Evolutionary conservation across 768 basidiomycete genomes (phyloP), one percentile per base, ranked within the genome.

Genomic region (Leucosporidium creatinivorum): DNA sequence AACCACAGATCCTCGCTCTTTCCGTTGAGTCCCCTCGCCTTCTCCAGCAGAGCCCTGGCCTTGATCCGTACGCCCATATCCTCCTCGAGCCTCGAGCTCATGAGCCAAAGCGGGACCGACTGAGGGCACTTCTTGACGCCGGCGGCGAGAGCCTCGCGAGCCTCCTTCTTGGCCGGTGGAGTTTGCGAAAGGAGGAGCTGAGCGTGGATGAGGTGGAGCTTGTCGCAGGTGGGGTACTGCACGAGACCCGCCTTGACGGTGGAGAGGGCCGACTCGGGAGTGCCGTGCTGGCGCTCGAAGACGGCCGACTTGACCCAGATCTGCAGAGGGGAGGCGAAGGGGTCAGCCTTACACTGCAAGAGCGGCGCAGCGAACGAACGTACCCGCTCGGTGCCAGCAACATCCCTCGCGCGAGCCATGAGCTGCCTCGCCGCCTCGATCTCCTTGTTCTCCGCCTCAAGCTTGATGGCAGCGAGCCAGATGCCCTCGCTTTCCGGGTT

Each of bases 261-360:
- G 68, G 85, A 81, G 25, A 97, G 83, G 0, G 94, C 92, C 1
- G 82, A 83, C 21, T 84, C 82, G 8, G 85, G 81, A 69, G 87
- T 84, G 2, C 87, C 87, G 77, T 93, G 90, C 76, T 94, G 89
- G 15, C 93, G 84, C 75, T 97, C 93, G 73, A 99, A 93, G 1
- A 91, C 90, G 3, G 90, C 93, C 1, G 90, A 92, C 77, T 99
- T 98, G 93, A 98, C 92, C 96, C 94, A 99, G 61, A 99, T 97
- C 92, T 94, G 75, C 13, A 28, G 56, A 21, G 52, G 5, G 28
- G 31, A 28, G n/a, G n/a, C n/a, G n/a, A n/a, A n/a, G n/a, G n/a
- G n/a, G n/a, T n/a, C n/a, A n/a, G n/a, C n/a, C n/a, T n/a, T n/a
- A n/a, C n/a, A n/a, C n/a, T n/a, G n/a, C n/a, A n/a, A n/a, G 51